These are phyloP conservation scores for Debaryomycetaceae sp. DNA, from an alignment of 1,139 yeast species.

Conservation along the genomic window DNA sequence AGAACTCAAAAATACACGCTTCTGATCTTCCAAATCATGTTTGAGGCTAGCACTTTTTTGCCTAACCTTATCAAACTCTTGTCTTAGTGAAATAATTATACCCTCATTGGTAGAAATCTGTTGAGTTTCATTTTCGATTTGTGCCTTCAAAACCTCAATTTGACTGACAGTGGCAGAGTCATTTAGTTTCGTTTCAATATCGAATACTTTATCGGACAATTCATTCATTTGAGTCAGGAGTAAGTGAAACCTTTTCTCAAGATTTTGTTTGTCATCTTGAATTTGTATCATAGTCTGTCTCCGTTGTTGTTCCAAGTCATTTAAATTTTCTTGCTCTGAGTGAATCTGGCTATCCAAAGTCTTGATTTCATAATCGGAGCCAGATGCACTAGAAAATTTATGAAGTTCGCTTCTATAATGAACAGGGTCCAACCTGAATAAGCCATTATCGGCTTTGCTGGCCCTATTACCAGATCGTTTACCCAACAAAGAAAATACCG, in stretches of 20 bases:
- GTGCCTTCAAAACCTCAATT: constrained; percentile 27
- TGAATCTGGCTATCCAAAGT: constrained; percentile 15
- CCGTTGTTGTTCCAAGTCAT: constrained; percentile 16
- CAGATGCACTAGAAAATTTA: constrained; percentile 28
- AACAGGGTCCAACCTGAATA: constrained; percentile 60
- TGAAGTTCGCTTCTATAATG: constrained; percentile 31
- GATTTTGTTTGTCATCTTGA: constrained; percentile 11
- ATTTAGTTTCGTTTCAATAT: constrained; percentile 26
- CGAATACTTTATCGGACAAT: constrained; percentile 15
- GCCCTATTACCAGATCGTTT: constrained; percentile 45
- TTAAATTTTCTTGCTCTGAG: constrained; percentile 20
- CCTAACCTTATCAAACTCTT: constrained; percentile 20
- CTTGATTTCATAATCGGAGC: constrained; percentile 16
- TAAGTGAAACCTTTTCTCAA: constrained; percentile 14
- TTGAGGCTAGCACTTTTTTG: constrained; percentile 6
- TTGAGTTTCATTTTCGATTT: constrained; percentile 25
- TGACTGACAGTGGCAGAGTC: constrained; percentile 34
- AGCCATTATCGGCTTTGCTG: constrained; percentile 32
- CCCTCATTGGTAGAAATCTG: constrained; percentile 27
- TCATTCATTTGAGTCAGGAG: constrained; percentile 15
- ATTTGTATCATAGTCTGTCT: constrained; percentile 12
- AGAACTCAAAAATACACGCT: constrained; percentile 6
- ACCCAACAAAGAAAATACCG: constrained; percentile 45
- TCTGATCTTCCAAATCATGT: constrained; percentile 4
- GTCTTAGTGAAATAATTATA: constrained; percentile 25